These are phyloP conservation scores for Eudorina sp. DNA, from an alignment of 139 green algal species.

Conservation along the genomic window DNA sequence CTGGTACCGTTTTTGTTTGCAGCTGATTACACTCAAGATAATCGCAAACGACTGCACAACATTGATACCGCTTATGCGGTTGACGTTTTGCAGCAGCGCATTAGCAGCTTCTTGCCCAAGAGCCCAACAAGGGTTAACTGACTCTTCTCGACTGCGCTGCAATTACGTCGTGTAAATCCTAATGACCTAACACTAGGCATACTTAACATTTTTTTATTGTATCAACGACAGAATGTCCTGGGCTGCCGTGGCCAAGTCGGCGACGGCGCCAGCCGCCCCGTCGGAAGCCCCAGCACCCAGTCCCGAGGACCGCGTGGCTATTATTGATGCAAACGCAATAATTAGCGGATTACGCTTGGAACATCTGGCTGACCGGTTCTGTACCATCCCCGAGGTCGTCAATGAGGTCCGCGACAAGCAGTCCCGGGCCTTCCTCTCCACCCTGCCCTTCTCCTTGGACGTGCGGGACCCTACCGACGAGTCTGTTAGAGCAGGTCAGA, in stretches of 20 bases:
- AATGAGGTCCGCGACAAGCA: constrained; percentile 85
- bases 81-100: too few species aligned
- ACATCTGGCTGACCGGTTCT: constrained; percentile 65
- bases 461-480: constrained; percentile 79
- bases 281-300: neutral
- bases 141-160: too few species aligned
- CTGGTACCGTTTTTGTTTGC: too few species aligned
- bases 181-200: too few species aligned
- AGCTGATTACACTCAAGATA: too few species aligned
- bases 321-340: constrained; percentile 93
- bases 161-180: too few species aligned
- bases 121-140: too few species aligned
- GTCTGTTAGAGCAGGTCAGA: constrained; percentile 79
- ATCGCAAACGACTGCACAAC: too few species aligned
- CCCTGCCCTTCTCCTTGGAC: constrained; percentile 75
- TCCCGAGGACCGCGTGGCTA: constrained; percentile 33
- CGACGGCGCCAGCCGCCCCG: constrained; percentile 1
- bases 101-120: too few species aligned
- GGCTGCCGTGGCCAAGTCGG: constrained; percentile 28
- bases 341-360: constrained; percentile 80
- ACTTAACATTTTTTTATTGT: neutral
- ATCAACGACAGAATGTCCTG: constrained; percentile 27
- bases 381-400: constrained; percentile 88
- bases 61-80: too few species aligned
- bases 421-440: constrained; percentile 71